Percentiles rank a stretch among this genome's conserved stretches.
phyloP scores from a whole-genome alignment of 305 asterid species.

The Fraxinus albicans region DNA sequence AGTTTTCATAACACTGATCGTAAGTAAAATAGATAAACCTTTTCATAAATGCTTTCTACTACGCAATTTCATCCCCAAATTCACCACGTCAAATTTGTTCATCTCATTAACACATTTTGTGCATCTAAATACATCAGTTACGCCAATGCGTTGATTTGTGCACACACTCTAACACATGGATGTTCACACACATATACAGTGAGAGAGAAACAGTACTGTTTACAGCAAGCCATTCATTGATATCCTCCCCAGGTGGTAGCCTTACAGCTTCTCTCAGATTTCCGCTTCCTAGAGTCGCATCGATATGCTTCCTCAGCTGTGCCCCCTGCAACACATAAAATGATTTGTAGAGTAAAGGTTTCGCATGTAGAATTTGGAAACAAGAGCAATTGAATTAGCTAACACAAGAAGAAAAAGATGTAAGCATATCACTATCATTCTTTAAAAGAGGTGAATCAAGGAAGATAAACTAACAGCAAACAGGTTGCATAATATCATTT shows the following conservation, averaged over 20 bases:
- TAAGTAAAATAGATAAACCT: neutral
- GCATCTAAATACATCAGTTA: neutral
- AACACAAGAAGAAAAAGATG: slow-evolving; percentile 11
- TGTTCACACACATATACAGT: neutral
- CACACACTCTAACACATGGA: neutral
- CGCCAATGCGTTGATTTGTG: neutral
- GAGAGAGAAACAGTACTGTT: slow-evolving; percentile 59
- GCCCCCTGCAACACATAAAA: slow-evolving; percentile 65
- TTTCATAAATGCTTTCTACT: neutral
- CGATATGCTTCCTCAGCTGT: slow-evolving; percentile 82
- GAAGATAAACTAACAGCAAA: slow-evolving; percentile 2
- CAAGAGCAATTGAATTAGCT: slow-evolving; percentile 2
- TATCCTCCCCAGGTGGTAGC: slow-evolving; percentile 93
- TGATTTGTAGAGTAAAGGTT: neutral
- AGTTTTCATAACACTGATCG: neutral
- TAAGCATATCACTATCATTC: neutral
- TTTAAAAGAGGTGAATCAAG: neutral
- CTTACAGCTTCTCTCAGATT: slow-evolving; percentile 93
- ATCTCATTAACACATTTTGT: neutral
- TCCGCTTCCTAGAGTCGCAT: slow-evolving; percentile 93
- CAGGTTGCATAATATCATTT: neutral
- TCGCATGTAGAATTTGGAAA: slow-evolving; percentile 2
- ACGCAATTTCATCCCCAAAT: neutral
- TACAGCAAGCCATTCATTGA: slow-evolving; percentile 95
- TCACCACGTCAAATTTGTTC: neutral